Percentiles rank a stretch among this genome's conserved stretches.
Evolutionary conservation across 2,329 filamentous ascomycete genomes (phyloP).

Genomic region (Claviceps maximensis): DNA sequence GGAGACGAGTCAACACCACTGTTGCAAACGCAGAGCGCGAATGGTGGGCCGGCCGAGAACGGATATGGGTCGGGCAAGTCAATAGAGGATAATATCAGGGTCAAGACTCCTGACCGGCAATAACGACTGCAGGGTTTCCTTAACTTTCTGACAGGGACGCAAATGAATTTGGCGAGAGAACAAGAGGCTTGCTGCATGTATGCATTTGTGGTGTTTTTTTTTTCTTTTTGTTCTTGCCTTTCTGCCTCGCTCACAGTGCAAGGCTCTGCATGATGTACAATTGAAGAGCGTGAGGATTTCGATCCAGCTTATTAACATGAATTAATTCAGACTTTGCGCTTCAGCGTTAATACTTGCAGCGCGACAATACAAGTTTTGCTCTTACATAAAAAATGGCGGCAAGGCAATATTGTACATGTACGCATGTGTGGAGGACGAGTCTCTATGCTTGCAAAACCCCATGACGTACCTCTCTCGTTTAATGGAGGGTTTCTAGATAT

Average conservation of each 20-base stretch:
- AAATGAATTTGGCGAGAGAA: background rate
- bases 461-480: background rate
- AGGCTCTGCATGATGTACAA: background rate
- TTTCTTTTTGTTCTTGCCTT: background rate
- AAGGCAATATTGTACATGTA: background rate
- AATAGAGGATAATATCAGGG: constrained; percentile 2
- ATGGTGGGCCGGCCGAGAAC: constrained; percentile 5
- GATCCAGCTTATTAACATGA: background rate
- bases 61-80: constrained; percentile 8
- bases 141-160: background rate
- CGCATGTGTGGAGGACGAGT: background rate
- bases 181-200: background rate
- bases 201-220: background rate
- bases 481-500: too few relatives aligned
- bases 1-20: constrained; percentile 9
- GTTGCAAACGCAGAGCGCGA: constrained; percentile 1
- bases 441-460: background rate
- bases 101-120: background rate
- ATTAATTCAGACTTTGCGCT: background rate
- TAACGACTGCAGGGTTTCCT: background rate
- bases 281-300: background rate
- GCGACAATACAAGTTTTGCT: background rate
- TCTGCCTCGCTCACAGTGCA: background rate
- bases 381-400: constrained; percentile 13
- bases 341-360: background rate